Base-by-base conservation (phyloP, 1,139 yeast species). In the Scheffersomyces insectosa region DNA sequence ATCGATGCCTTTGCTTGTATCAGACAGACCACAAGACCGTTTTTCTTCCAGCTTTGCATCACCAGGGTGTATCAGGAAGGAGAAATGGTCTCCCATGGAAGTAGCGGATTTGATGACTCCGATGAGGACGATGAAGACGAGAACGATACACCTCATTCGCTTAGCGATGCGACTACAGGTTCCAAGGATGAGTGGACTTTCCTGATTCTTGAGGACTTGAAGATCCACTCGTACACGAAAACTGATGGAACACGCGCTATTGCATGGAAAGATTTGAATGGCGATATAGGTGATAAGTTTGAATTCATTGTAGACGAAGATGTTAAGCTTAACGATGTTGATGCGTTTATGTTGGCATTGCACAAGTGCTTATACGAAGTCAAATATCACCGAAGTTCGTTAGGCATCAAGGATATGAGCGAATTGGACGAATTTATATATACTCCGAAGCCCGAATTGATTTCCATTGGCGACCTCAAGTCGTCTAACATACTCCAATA, bases 221-320 rank as follows among this genome's bases (percentile, higher is more conserved):
- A 68, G 45, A 72, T 79, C 52, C 75, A 70, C 63, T 72, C 72
- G 28, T 56, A 59, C 43, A 65, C 62, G 16, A 63, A 61, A 42
- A 43, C 56, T 28, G 65, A 67, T 44, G 73, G 75, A 2, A 49
- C 61, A 10, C 56, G 52, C 36, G 82, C 85, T 1, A 77, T 93
- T 36, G 74, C 83, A 0, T 93, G 99, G 99, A 71, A 70, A 23
- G 97, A 93, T 54, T 60, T 83, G 41, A 85, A 85, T 40, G 97
- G 96, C 28, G 97, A 89, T 54, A 72, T 75, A n/a, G 97, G 91
- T 12, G 98, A 91, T 59, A 69, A 75, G 47, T 90, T 86, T 63
- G 96, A 53, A 63, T 91, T 89, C 65, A 75, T 86, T 15, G 79
- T 90, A 43, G 89, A 83, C 48, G 78, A 77, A 38, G 75, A 76